Conservation (phyloP, 345 rosid species). For the Eucalyptus pauciflora region DNA sequence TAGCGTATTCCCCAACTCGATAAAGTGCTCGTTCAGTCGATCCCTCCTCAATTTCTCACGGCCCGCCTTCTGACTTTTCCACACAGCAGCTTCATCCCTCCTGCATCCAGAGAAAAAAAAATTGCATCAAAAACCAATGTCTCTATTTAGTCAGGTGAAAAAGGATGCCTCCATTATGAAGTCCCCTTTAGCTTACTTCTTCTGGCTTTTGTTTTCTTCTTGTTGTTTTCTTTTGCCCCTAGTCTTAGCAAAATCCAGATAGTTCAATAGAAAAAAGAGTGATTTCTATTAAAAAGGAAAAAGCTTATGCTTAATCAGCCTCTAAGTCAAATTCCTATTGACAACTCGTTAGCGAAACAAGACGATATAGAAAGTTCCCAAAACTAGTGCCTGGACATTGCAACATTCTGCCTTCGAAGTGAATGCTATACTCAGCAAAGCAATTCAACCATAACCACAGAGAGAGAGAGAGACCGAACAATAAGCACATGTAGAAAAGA, state of each 20-base stretch:
- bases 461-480: neutral
- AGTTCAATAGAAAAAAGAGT: neutral
- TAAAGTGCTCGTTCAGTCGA: slow-evolving; percentile 73
- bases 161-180: neutral
- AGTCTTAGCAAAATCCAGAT: neutral
- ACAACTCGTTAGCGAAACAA: neutral
- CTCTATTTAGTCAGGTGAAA: neutral
- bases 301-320: neutral
- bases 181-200: neutral
- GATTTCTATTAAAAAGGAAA: neutral
- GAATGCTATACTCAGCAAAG: neutral
- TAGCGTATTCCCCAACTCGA: slow-evolving; percentile 62
- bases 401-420: neutral
- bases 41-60: slow-evolving; percentile 92
- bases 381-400: neutral
- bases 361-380: neutral
- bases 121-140: neutral
- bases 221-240: neutral
- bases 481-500: neutral
- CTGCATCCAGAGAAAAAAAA: slow-evolving; percentile 1
- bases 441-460: neutral
- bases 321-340: neutral
- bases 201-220: neutral
- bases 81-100: slow-evolving; percentile 28
- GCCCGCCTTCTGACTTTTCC: slow-evolving; percentile 81